Evolutionary conservation across 2,329 filamentous ascomycete species (phyloP), one percentile per base, ranked within the genome.

Genomic region (Coleophoma crateriformis): DNA sequence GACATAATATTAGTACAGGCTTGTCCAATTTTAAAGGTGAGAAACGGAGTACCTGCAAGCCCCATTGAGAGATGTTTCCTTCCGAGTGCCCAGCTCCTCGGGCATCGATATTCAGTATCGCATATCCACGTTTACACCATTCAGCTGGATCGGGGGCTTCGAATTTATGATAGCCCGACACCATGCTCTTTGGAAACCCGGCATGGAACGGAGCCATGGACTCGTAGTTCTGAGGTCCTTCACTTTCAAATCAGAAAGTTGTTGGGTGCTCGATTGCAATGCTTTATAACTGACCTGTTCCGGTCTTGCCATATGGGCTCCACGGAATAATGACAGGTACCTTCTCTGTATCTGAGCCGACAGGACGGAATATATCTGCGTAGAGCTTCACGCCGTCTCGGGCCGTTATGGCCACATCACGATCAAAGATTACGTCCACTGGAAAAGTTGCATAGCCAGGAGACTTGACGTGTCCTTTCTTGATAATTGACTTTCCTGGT

Each of bases 111-210:
- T 61, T 59, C 27, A 61, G 39, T 22, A 62, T 43, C 12, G 58
- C 58, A 40, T 60, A 61, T 19, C 58, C 59, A 11, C 46, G 41
- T 0, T 50, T 39, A 4, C 54, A 50, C 57, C 57, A 62, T 20
- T 58, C 53, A 2, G 56, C 57, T 4, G 59, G 59, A 42, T 62
- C 58, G 13, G 50, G 56, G 19, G 39, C 54, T 45, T 59, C 57
- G 34, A 58, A 58, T 35, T 11, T 8, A 12, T 39, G 19, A 4
- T 27, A 27, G 27, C 27, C 27, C 8, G 53, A 51, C 42, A 59
- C 54, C 6, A 54, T 48, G 3, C 53, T 54, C 22, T 32, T 45
- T 35, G 47, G n/a, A 22, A 27, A 27, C 27, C 37, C 37, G 19
- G 37, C 37, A n/a, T 19, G 37, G 13, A 39, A 39, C 8, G 37